Percentiles rank a stretch among this genome's conserved stretches.
Evolutionary conservation across 352 stramenopile species (phyloP).

Genomic region (Globisporangium splendens): DNA sequence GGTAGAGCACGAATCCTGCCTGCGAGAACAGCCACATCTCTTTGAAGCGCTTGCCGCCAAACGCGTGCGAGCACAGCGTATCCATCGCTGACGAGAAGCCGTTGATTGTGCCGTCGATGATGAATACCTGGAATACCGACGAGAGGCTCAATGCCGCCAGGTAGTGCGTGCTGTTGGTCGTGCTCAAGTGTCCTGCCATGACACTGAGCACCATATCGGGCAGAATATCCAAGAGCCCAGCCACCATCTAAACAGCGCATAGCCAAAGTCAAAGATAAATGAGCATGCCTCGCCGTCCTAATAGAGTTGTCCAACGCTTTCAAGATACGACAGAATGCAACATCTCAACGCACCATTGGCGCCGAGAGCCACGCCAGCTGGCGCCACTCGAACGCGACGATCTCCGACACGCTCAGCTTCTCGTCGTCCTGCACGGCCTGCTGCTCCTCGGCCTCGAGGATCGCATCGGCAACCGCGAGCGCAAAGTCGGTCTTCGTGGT

Average conservation of each 20-base stretch:
- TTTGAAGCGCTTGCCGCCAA: constrained; percentile 22
- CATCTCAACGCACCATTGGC: constrained; percentile 13
- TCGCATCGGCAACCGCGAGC: constrained; percentile 18
- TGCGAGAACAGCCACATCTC: constrained; percentile 48
- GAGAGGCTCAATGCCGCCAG: constrained; percentile 23
- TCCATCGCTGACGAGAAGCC: constrained; percentile 27
- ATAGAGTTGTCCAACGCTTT: neutral
- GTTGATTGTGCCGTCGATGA: constrained; percentile 18
- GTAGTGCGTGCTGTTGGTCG: constrained; percentile 30
- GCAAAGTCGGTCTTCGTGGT: constrained; percentile 1
- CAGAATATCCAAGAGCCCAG: constrained; percentile 34
- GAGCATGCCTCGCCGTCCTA: too few relatives aligned
- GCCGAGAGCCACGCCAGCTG: constrained; percentile 14
- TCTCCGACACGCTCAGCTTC: constrained; percentile 13
- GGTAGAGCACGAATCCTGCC: constrained; percentile 23
- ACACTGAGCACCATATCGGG: constrained; percentile 33
- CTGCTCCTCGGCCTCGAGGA: constrained; percentile 23
- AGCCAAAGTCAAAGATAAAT: neutral
- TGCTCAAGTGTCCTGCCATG: constrained; percentile 30
- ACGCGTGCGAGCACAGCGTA: constrained; percentile 38
- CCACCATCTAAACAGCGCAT: constrained; percentile 18
- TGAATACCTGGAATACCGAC: constrained; percentile 17
- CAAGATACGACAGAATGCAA: neutral
- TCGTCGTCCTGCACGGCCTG: constrained; percentile 23
- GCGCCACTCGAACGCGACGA: constrained; percentile 15